A percentile compares a stretch with the other conserved stretches of the same genome.
Conservation (phyloP, 2,329 filamentous ascomycete genomes). For the Botrytis sinoallii region DNA sequence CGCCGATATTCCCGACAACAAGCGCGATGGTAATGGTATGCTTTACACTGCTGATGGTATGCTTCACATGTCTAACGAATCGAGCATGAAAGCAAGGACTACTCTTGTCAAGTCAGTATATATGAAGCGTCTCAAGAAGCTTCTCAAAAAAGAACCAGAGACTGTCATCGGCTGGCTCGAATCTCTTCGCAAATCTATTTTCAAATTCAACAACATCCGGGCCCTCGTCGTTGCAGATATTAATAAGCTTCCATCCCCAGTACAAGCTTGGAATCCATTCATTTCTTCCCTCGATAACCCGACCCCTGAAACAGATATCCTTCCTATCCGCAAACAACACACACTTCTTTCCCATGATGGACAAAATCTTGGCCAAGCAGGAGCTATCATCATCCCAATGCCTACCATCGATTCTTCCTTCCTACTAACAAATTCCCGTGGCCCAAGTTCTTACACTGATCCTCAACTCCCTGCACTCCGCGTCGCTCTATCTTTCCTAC, state of each 20-base stretch:
- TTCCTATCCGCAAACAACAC: conserved; percentile 67
- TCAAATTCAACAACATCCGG: conserved; percentile 82
- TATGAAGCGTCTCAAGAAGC: conserved; percentile 77
- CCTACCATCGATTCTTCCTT: conserved; percentile 90
- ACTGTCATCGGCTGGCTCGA: conserved; percentile 76
- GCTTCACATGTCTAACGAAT: conserved; percentile 74
- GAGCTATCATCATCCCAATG: conserved; percentile 82
- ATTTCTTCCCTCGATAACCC: conserved; percentile 39
- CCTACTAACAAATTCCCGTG: conserved; percentile 70
- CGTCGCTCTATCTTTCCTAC: conserved; percentile 87
- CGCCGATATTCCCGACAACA: conserved; percentile 87
- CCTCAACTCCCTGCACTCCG: conserved; percentile 78
- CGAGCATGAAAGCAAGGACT: conserved; percentile 71
- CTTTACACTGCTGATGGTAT: conserved; percentile 66
- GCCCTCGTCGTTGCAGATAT: conserved; percentile 81
- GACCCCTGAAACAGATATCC: conserved; percentile 50
- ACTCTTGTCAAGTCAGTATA: conserved; percentile 86
- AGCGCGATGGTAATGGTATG: conserved; percentile 77
- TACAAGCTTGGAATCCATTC: conserved; percentile 74
- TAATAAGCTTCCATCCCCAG: conserved; percentile 67
- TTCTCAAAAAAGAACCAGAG: conserved; percentile 73
- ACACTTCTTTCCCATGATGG: conserved; percentile 75
- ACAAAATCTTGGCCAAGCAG: conserved; percentile 67
- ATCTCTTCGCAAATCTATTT: conserved; percentile 69
- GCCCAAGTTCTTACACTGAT: conserved; percentile 72